Conservation (phyloP, 2,329 filamentous ascomycete genomes). For the Dissoconium aciculare region DNA sequence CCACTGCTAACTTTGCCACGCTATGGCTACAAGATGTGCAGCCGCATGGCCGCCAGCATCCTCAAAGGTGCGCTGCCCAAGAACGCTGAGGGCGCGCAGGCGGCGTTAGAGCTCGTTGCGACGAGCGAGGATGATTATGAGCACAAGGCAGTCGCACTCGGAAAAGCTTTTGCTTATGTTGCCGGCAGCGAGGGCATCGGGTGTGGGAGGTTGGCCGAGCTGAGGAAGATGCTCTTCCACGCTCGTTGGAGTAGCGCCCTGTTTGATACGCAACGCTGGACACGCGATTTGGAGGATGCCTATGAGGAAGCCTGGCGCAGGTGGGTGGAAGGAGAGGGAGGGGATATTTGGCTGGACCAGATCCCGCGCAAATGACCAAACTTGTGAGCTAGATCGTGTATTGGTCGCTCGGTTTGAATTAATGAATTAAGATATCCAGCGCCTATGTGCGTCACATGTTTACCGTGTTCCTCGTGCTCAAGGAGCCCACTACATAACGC, state of each 20-base stretch:
- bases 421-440: no score
- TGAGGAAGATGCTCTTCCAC: slow-evolving; percentile 69
- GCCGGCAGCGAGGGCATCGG: slow-evolving; percentile 18
- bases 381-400: no score
- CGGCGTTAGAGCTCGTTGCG: slow-evolving; percentile 63
- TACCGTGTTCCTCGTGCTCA: no score
- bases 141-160: slow-evolving; percentile 54
- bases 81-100: slow-evolving; percentile 46
- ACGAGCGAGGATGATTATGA: slow-evolving; percentile 72
- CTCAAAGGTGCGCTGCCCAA: slow-evolving; percentile 76
- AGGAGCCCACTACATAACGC: no score
- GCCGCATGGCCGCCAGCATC: slow-evolving; percentile 92
- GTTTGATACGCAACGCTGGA: slow-evolving; percentile 87
- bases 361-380: no score
- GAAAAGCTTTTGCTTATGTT: slow-evolving; percentile 46
- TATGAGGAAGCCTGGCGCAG: slow-evolving; percentile 78
- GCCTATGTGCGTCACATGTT: no score
- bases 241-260: slow-evolving; percentile 73
- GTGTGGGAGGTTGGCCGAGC: slow-evolving; percentile 55
- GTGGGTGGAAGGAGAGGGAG: slow-evolving; percentile 76
- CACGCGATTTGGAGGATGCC: slow-evolving; percentile 70
- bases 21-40: slow-evolving; percentile 98
- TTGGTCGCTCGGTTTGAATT: no score
- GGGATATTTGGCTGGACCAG: slow-evolving; percentile 67
- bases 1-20: slow-evolving; percentile 79